Evolutionary conservation across 2,329 filamentous ascomycete genomes (phyloP).

Genomic region (Botryotinia calthae): DNA sequence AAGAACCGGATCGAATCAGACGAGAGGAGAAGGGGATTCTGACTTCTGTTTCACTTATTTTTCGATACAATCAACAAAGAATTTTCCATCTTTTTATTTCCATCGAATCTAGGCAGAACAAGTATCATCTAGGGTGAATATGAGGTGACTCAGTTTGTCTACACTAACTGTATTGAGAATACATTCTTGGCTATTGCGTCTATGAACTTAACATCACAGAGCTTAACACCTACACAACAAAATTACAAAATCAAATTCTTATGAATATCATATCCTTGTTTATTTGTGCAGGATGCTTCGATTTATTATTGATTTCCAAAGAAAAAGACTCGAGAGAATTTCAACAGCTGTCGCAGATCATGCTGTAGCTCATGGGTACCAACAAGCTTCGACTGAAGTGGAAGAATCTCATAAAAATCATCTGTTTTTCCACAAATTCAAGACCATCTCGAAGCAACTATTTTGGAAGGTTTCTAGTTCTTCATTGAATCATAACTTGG

Average conservation of each 20-base stretch:
- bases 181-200: neutral
- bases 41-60: neutral
- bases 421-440: neutral
- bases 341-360: too few relatives aligned
- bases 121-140: neutral
- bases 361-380: neutral
- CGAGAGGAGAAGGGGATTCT: neutral
- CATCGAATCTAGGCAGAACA: accelerated
- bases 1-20: neutral
- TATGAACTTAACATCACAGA: neutral
- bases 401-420: neutral
- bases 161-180: neutral
- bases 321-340: neutral
- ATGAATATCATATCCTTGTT: neutral
- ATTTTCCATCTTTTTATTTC: neutral
- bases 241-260: neutral
- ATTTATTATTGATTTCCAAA: neutral
- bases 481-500: neutral
- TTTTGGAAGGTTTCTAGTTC: neutral
- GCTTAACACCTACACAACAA: neutral
- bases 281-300: neutral
- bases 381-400: neutral
- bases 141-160: neutral
- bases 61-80: neutral
- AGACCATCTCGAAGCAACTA: neutral